Evolutionary conservation across 2,329 filamentous ascomycete species (phyloP), one percentile per base, ranked within the genome.

Genomic region (Chalara sp.): DNA sequence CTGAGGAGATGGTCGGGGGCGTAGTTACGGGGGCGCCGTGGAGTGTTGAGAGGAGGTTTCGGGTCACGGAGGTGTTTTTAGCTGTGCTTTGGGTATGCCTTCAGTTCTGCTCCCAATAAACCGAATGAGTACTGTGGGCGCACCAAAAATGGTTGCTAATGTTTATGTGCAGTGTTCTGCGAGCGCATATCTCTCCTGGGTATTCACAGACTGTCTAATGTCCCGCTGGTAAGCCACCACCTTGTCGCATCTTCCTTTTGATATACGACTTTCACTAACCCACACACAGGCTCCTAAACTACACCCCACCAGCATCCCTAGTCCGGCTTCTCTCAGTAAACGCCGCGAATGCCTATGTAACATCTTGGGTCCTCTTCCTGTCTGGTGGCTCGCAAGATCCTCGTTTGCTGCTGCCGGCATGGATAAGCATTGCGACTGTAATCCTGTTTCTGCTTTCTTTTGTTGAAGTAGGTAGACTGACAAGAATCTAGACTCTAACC

Each of bases 191-290:
- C 76, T 90, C 53, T 86, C 85, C 47, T 91, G 89, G 68, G 87
- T 89, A 72, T 91, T 91, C 65, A 87, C 86, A 51, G 87, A 91
- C 69, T 89, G 86, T 68, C 78, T 91, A 61, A 90, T 91, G 86
- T 89, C 86, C 55, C 76, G 87, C 69, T 91, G 87, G 85, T 87
- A 64, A 43, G 75, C 69, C 42, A 13, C 32, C 39, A 21, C 13
- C 10, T 32, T 43, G n/a, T 21, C 21, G 21, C 3, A 21, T 21
- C 21, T 21, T 21, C 3, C 21, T 93, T 61, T 76, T 92, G 59
- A 86, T 90, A 67, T 93, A 92, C 70, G 89, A 44, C 13, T 28
- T 21, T 46, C 37, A 31, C 39, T 33, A 32, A 13, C 11, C 48
- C 45, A 21, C 45, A 46, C 32, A 43, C 12, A 6, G 28, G 39